phyloP scores from a whole-genome alignment of 176 grass and related monocot species.

The Cocos nucifera region DNA sequence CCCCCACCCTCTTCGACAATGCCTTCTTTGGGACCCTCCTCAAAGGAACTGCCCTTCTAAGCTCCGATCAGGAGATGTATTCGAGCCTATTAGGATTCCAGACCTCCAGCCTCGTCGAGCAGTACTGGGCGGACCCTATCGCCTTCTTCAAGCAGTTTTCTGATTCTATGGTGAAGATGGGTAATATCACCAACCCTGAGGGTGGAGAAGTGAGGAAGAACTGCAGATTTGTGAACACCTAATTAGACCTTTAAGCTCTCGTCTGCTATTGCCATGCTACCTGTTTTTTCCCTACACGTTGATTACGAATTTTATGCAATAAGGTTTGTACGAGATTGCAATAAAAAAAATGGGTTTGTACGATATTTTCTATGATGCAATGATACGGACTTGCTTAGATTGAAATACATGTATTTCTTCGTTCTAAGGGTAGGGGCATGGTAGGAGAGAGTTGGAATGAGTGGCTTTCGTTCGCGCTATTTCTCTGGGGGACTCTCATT shows the following conservation, averaged over 20 bases:
- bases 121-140: slow-evolving; percentile 62
- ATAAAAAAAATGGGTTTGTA: too few relatives aligned
- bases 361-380: too few relatives aligned
- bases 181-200: slow-evolving; percentile 77
- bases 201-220: slow-evolving; percentile 89
- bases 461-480: too few relatives aligned
- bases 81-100: slow-evolving; percentile 53
- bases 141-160: slow-evolving; percentile 90
- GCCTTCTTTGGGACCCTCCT: slow-evolving; percentile 64
- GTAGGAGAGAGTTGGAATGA: too few relatives aligned
- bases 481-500: too few relatives aligned
- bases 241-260: neutral
- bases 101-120: slow-evolving; percentile 55
- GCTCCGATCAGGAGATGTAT: slow-evolving; percentile 99
- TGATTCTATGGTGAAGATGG: slow-evolving; percentile 98
- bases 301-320: too few relatives aligned
- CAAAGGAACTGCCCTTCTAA: slow-evolving; percentile 73
- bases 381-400: too few relatives aligned
- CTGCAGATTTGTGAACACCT: slow-evolving; percentile 95
- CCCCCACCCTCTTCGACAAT: slow-evolving; percentile 60
- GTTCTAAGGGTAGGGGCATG: too few relatives aligned
- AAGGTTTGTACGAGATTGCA: too few relatives aligned
- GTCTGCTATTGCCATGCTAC: too few relatives aligned
- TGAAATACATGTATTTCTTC: too few relatives aligned
- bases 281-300: too few relatives aligned